Conservation (phyloP, 1,284 basidiomycete genomes). For the Papiliotrema fonsecae region DNA sequence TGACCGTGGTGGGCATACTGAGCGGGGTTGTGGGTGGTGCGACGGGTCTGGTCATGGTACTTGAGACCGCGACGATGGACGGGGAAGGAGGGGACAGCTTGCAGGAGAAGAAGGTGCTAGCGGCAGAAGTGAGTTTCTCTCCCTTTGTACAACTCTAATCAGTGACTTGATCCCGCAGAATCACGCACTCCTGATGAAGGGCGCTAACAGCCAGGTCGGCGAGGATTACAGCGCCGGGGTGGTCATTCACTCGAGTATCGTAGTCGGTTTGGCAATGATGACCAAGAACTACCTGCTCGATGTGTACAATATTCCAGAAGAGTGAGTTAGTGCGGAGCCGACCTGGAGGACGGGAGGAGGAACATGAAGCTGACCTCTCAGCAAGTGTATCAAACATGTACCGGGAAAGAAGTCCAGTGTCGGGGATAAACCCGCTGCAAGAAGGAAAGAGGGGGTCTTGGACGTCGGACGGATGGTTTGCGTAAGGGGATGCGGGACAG, state of each 20-base stretch:
- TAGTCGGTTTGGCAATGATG: constrained; percentile 73
- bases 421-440: constrained; percentile 72
- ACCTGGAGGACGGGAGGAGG: constrained; percentile 7
- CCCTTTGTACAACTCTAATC: too few species aligned
- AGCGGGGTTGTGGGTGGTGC: constrained; percentile 77
- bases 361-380: constrained; percentile 39
- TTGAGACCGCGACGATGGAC: constrained; percentile 22
- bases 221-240: constrained; percentile 23
- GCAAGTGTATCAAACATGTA: constrained; percentile 81
- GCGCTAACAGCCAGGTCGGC: constrained; percentile 2
- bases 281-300: constrained; percentile 76
- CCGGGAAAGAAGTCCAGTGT: constrained; percentile 76
- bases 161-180: too few species aligned
- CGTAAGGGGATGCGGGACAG: constrained; percentile 30
- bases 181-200: too few species aligned
- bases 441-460: constrained; percentile 29
- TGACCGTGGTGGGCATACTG: constrained; percentile 75
- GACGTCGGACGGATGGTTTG: constrained; percentile 28
- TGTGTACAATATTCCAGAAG: constrained; percentile 77
- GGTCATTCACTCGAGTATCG: constrained; percentile 56
- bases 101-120: constrained; percentile 6
- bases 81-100: constrained; percentile 38
- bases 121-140: constrained; percentile 1
- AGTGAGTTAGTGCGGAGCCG: constrained; percentile 55
- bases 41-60: constrained; percentile 62